phyloP scores from a whole-genome alignment of 345 rosid species.

The Lenwebbia sp. region DNA sequence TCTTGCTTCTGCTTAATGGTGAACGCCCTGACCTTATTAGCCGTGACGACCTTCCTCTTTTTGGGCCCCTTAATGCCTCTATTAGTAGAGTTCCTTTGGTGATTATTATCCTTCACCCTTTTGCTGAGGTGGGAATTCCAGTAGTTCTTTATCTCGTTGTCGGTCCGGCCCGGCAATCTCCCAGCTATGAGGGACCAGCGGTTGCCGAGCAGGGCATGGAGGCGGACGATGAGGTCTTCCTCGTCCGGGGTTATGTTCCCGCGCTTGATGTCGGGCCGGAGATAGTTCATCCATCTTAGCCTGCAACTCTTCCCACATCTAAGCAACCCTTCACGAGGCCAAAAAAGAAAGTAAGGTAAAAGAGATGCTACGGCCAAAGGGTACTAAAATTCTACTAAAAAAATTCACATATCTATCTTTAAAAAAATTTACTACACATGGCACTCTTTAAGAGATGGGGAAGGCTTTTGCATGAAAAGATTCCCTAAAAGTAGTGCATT shows the following conservation, averaged over 20 bases:
- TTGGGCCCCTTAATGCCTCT: not conserved
- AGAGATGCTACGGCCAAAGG: not conserved
- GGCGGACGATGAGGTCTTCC: constrained; percentile 45
- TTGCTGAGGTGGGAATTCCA: constrained; percentile 54
- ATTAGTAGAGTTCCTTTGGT: not conserved
- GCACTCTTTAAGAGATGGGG: not conserved
- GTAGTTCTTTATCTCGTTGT: constrained; percentile 63
- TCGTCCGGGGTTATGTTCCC: constrained; percentile 47
- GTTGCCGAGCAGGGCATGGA: constrained; percentile 48
- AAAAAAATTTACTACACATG: too few relatives aligned
- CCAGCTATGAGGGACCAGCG: constrained; percentile 67
- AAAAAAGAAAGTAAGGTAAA: not conserved
- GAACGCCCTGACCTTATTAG: not conserved
- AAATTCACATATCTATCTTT: not conserved
- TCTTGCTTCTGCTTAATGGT: not conserved
- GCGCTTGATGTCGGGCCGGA: constrained; percentile 54
- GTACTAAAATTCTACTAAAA: not conserved
- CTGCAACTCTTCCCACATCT: constrained; percentile 67
- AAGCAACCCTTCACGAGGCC: constrained; percentile 25
- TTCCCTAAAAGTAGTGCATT: not conserved
- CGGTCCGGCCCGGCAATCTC: constrained; percentile 57
- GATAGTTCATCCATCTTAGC: constrained; percentile 62
- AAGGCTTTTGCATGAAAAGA: not conserved
- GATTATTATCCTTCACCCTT: constrained; percentile 11
- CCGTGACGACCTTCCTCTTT: not conserved